phyloP scores from a whole-genome alignment of 176 grass and related monocot genomes.

The Avena atlantica region DNA sequence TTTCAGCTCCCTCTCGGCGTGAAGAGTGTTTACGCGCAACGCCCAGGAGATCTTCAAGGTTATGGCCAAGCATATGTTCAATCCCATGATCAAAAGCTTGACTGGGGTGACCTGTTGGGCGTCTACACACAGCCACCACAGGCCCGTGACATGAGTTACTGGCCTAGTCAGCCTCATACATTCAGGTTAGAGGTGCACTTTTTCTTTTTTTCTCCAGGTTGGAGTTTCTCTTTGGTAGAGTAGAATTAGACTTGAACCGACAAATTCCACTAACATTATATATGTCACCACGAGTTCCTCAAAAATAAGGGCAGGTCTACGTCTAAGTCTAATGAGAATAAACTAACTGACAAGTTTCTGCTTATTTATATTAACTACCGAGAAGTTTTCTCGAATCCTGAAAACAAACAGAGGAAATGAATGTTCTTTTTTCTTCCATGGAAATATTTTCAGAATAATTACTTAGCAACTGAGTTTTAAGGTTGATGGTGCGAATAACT shows the following conservation, averaged over 20 bases:
- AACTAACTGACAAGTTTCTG: too few relatives aligned
- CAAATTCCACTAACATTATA: too few relatives aligned
- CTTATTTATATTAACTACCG: background rate
- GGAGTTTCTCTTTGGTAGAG: too few relatives aligned
- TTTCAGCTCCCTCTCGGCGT: slow-evolving; percentile 49
- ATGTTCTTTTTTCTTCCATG: background rate
- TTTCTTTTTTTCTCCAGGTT: background rate
- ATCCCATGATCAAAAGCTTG: background rate
- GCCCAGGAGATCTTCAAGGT: slow-evolving; percentile 55
- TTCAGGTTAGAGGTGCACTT: slow-evolving; percentile 47
- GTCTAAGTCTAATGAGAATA: too few relatives aligned
- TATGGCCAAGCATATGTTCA: slow-evolving; percentile 60
- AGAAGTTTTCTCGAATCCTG: background rate
- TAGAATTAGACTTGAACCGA: too few relatives aligned
- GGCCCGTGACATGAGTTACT: slow-evolving; percentile 48
- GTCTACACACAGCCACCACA: slow-evolving; percentile 46
- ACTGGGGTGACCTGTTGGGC: background rate
- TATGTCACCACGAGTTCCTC: too few relatives aligned
- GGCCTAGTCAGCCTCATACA: slow-evolving; percentile 43
- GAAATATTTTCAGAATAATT: background rate
- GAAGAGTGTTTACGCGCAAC: slow-evolving; percentile 49
- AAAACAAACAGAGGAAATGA: background rate
- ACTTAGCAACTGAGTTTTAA: background rate
- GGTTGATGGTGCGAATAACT: background rate
- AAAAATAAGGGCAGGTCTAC: too few relatives aligned